phyloP scores from a whole-genome alignment of 2,329 filamentous ascomycete genomes.

The Botrytis sinoallii region DNA sequence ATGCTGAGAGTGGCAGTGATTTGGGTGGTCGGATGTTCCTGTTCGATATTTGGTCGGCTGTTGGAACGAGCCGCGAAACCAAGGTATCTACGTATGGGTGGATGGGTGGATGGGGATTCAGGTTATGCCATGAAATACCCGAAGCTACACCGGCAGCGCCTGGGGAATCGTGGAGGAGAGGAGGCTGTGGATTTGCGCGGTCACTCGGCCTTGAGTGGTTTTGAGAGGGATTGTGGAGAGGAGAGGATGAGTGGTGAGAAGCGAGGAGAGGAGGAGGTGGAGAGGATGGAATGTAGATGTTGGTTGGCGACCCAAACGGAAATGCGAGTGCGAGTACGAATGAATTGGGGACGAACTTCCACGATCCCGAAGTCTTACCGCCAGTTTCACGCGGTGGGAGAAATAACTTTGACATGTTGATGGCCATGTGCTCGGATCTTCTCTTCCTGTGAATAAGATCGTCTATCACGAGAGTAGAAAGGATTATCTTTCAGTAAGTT shows the following conservation, averaged over 20 bases:
- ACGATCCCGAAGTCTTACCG: slow-evolving; percentile 1
- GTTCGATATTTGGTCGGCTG: neutral
- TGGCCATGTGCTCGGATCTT: neutral
- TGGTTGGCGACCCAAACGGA: neutral
- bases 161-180: neutral
- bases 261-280: neutral
- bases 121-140: neutral
- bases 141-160: neutral
- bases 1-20: neutral
- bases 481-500: neutral
- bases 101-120: neutral
- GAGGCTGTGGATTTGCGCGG: neutral
- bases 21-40: neutral
- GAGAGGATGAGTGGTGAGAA: neutral
- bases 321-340: neutral
- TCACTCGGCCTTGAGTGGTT: neutral
- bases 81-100: neutral
- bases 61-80: neutral
- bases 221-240: neutral
- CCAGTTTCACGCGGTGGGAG: neutral
- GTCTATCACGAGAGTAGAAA: neutral
- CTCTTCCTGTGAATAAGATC: neutral
- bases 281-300: neutral
- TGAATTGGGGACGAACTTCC: neutral
- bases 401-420: neutral